These are phyloP conservation scores for Scutellaria baicalensis DNA, from an alignment of 257 asterid genomes.

Conservation along the genomic window DNA sequence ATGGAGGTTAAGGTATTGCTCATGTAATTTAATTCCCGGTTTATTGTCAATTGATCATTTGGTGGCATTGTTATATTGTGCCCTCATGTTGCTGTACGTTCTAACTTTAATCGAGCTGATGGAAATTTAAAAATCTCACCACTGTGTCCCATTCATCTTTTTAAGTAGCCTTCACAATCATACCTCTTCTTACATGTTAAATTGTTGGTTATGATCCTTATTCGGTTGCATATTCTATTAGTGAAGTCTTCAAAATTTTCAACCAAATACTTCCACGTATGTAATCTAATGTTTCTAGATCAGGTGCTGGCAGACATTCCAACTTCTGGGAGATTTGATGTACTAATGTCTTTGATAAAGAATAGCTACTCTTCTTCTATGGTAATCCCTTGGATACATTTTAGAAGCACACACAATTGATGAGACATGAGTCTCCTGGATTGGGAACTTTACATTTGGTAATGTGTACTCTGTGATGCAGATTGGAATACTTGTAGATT, in stretches of 20 bases:
- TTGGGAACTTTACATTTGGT: not conserved
- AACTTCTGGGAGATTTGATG: slow-evolving; percentile 55
- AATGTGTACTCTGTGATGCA: slow-evolving; percentile 18
- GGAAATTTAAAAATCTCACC: too few relatives aligned
- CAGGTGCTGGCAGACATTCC: slow-evolving; percentile 85
- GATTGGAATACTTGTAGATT: slow-evolving; percentile 74
- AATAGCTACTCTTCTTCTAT: slow-evolving; percentile 69
- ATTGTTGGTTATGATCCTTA: not conserved
- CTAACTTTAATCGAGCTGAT: too few relatives aligned
- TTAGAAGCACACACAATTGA: not conserved
- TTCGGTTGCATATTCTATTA: slow-evolving; percentile 2
- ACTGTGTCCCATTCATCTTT: not conserved
- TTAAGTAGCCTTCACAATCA: not conserved
- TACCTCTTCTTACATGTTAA: not conserved
- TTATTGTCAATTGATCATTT: not conserved
- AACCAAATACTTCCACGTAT: not conserved
- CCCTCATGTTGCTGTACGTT: too few relatives aligned
- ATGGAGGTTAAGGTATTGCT: not conserved
- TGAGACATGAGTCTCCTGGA: slow-evolving; percentile 7
- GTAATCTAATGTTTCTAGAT: slow-evolving; percentile 9
- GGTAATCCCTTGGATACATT: slow-evolving; percentile 40
- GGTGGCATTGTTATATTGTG: not conserved
- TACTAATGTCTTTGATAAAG: slow-evolving; percentile 62
- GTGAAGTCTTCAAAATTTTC: not conserved
- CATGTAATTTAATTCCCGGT: not conserved